Evolutionary conservation across 2,329 filamentous ascomycete genomes (phyloP), one percentile per base, ranked within the genome.

Genomic region (Drechslera avenae): DNA sequence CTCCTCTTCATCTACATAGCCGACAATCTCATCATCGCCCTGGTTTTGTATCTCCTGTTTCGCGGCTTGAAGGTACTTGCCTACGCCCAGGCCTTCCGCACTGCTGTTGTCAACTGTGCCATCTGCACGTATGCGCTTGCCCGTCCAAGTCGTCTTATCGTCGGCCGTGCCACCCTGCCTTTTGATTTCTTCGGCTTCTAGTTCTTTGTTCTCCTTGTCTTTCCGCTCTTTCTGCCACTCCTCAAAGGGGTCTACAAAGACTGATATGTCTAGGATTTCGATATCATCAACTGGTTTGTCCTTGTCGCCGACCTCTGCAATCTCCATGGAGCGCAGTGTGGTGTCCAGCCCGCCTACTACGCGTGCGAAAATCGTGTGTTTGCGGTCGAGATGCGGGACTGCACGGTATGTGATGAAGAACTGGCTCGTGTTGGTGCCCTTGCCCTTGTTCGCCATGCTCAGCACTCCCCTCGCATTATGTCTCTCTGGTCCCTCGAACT

Each of bases 371-470:
- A 99, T 89, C n/a, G 94, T 97, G 75, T 99, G 94, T 69, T 99
- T 99, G 52, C 87, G 83, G 73, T 99, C 91, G 1, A 99, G 82
- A 75, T 99, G 94, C 57, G 88, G 86, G 0, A 87, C 85, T 1
- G 89, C 81, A 42, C 90, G 87, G 73, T 99, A 99, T 0, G 88
- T 90, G 68, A 99, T 89, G 79, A 97, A 99, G 74, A 88, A 99
- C 74, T 99, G 94, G 62, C 86, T 90, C 7, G 90, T 94, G 75
- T 99, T 99, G 17, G 93, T 97, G 69, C 97, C 93, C 69, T 97
- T 97, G 51, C 94, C 94, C 72, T 99, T 99, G 75, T 99, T 99
- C 33, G 94, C 94, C 94, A 99, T 99, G 61, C 88, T 91, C 19
- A 95, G 69, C 0, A 92, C 83, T 10, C 94, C 94, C 21, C 92